Conservation (phyloP, 176 grass and related monocot genomes). For the Rhynchospora breviuscula region DNA sequence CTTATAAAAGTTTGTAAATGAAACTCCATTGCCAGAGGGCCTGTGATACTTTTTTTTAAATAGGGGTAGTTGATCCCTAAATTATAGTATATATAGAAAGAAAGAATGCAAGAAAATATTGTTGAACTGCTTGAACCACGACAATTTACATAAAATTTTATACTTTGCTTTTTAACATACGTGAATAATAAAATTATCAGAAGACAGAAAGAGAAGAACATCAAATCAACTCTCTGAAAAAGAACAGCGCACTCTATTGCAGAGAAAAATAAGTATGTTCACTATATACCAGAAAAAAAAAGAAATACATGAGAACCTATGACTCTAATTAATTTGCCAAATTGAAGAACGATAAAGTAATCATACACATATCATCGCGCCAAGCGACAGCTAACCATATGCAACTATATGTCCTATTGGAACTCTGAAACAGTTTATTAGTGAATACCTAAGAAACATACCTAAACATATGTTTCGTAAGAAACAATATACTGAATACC, state of each 20-base stretch:
- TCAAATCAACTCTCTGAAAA: neutral
- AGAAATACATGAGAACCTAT: neutral
- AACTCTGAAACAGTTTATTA: neutral
- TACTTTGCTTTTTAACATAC: neutral
- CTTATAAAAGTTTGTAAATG: neutral
- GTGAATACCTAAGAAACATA: neutral
- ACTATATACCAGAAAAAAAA: neutral
- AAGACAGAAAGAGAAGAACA: neutral
- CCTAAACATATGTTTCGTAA: neutral
- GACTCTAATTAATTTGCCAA: neutral
- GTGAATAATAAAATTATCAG: neutral
- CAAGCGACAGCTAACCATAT: neutral
- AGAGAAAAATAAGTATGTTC: neutral
- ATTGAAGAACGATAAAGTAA: neutral
- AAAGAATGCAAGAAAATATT: neutral
- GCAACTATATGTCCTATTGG: neutral
- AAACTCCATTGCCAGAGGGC: neutral
- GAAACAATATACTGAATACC: neutral
- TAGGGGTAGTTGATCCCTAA: neutral
- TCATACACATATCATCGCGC: neutral
- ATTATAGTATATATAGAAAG: neutral
- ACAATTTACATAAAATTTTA: slow-evolving; percentile 1
- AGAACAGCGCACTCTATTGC: neutral
- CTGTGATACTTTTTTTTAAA: neutral
- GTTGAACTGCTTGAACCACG: neutral